Evolutionary conservation across 306 rosid genomes (phyloP).

Genomic region (Castanopsis chinensis): DNA sequence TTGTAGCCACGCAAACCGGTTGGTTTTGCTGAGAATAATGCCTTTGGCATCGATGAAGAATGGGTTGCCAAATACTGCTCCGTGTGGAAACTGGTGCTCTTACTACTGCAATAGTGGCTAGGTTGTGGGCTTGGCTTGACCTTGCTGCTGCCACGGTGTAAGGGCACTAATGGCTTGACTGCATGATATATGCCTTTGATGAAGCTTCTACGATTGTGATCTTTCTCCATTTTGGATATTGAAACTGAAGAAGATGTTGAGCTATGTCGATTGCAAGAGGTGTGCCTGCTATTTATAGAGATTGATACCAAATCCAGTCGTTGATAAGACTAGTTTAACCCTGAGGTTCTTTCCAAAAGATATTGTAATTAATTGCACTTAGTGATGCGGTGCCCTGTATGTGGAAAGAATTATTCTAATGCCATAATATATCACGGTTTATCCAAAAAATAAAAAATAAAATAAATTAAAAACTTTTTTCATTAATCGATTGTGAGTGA

Average conservation of each 20-base stretch:
- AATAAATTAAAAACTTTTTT: no score
- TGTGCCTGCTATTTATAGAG: neutral
- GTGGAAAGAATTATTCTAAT: no score
- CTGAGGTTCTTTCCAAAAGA: neutral
- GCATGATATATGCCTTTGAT: conserved; percentile 14
- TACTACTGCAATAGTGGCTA: neutral
- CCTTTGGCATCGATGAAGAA: neutral
- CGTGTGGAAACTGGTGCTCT: neutral
- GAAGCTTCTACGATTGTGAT: conserved; percentile 24
- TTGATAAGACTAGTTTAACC: neutral
- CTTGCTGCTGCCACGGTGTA: neutral
- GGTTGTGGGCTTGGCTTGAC: conserved; percentile 15
- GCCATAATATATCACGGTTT: no score
- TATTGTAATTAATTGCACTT: neutral
- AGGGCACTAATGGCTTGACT: neutral
- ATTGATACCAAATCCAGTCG: neutral
- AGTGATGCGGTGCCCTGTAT: neutral
- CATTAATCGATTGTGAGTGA: no score
- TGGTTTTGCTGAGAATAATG: neutral
- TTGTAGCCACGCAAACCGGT: neutral
- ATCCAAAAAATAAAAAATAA: no score
- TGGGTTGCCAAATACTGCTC: neutral
- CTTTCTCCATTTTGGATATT: conserved; percentile 20
- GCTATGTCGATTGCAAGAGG: neutral
- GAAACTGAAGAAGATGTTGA: neutral